Base-by-base conservation (phyloP, 1,139 yeast genomes). In the Hansenula sp. region DNA sequence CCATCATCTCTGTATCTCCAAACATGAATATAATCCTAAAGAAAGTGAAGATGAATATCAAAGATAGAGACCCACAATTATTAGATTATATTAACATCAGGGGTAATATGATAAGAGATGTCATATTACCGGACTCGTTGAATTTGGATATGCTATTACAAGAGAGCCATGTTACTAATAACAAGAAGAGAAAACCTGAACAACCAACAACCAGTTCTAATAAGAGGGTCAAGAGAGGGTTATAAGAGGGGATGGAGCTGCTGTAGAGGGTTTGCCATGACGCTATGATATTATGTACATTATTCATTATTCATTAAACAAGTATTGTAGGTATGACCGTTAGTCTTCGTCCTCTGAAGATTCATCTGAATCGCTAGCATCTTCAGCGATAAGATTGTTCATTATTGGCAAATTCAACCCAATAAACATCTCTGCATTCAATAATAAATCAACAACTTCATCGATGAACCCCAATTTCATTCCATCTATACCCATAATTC, bases 21-120 rank as follows among this genome's bases (percentile, higher is more conserved):
- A 79, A 87, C 54, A 93, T 93, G 99, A 93, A 93, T 66, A 81
- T 94, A 37, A 81, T 91, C 6, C 66, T 93, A 53, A 84, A 87
- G 54, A 87, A 85, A 53, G 94, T 89, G 45, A 87, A 84, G 59
- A 79, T 84, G 79, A 80, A 85, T 27, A 77, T 80, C 48, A 81
- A 75, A 49, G 79, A 82, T 59, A 79, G 88, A 48, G 91, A 84
- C 45, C 89, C 96, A 2, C 77, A 81, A 42, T 64, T 77, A 12
- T 70, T 91, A 52, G 95, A 88, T 55, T 88, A 77, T 60, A 84
- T 93, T 59, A 90, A 87, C 54, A 77, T 93, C 30, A 76, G 99
- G 55, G 99, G 99, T 1, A 93, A 84, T 65, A 94, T 88, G 51
- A 84, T 93, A 34, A 77, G 99, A 52, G 85, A 87, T 63, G 84